Evolutionary conservation across 2,329 filamentous ascomycete species (phyloP), one percentile per base, ranked within the genome.

Genomic region (Trichoderma endophyticum): DNA sequence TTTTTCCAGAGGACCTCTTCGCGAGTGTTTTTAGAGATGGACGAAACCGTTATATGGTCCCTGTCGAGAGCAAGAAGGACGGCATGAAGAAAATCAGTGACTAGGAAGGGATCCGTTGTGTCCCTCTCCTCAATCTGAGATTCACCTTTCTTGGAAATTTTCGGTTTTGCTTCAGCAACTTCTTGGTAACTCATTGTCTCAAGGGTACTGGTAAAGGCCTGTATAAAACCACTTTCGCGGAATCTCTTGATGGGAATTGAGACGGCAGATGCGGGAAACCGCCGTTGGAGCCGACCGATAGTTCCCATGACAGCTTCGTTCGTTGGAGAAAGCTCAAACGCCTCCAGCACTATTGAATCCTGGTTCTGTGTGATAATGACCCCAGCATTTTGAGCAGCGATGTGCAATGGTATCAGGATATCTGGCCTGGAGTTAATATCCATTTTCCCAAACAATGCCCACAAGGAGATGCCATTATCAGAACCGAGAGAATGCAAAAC

Each of bases 11-110:
- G 69, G 1, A 89, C 82, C 15, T 90, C 87, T 51, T 90, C 87
- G 2, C 86, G 84, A 0, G 85, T 86, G 34, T 85, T 80, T 72
- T 90, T 90, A 57, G 73, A 79, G n/a, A 90, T 57, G n/a, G 12
- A 70, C 9, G 26, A 36, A 15, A 14, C 34, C 1, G 43, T 8
- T 14, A 8, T 36, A 7, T n/a, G 21, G n/a, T 65, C 64, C n/a
- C 85, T 86, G 1, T 48, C 14, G 5, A 82, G 78, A 51, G n/a
- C n/a, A 51, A 21, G 77, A 3, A 88, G 74, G 4, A 86, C 78
- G 0, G 81, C 81, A 0, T 73, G 59, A 4, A 84, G 79, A 7
- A 87, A 81, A 51, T 89, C 84, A 0, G 86, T 89, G 0, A 90
- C 82, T 11, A 89, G 78, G 2, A 77, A 80, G 0, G 88, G 88